Evolutionary conservation across 1,284 basidiomycete genomes (phyloP).

Genomic region (Tylopilus sp.): DNA sequence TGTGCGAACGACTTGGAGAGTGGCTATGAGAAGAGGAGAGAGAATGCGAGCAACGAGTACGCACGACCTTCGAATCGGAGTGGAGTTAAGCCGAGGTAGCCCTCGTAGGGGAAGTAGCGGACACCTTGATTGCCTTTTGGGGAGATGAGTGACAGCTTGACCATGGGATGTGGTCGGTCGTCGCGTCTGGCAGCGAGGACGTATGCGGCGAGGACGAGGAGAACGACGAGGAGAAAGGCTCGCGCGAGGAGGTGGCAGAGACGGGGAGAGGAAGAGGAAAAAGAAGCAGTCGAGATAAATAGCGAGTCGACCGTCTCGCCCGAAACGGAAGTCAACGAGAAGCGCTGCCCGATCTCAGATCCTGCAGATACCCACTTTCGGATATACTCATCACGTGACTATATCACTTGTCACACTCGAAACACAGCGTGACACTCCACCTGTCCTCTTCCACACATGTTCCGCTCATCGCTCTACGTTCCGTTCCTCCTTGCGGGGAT

Average conservation of each 20-base stretch:
- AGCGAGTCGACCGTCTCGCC: constrained; percentile 25
- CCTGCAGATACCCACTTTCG: constrained; percentile 5
- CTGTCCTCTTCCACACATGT: constrained; percentile 31
- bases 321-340: constrained; percentile 33
- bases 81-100: constrained; percentile 75
- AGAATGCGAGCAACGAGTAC: constrained; percentile 28
- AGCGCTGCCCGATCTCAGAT: constrained; percentile 32
- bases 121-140: constrained; percentile 61
- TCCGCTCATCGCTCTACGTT: constrained; percentile 43
- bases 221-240: constrained; percentile 25
- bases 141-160: constrained; percentile 58
- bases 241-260: constrained; percentile 14
- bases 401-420: constrained; percentile 18
- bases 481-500: constrained; percentile 65
- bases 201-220: constrained; percentile 24
- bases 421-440: constrained; percentile 9
- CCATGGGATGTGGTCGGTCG: constrained; percentile 40
- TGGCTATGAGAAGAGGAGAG: constrained; percentile 2
- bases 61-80: constrained; percentile 70
- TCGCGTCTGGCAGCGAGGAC: constrained; percentile 31
- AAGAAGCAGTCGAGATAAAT: constrained; percentile 36
- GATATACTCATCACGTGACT: constrained; percentile 20
- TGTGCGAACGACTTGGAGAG: constrained; percentile 55
- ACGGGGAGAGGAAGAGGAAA: constrained; percentile 19
- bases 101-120: constrained; percentile 68